Evolutionary conservation across 192 early-diverging fungal species (phyloP), one percentile per base, ranked within the genome.

Genomic region (Coemansia sp.): DNA sequence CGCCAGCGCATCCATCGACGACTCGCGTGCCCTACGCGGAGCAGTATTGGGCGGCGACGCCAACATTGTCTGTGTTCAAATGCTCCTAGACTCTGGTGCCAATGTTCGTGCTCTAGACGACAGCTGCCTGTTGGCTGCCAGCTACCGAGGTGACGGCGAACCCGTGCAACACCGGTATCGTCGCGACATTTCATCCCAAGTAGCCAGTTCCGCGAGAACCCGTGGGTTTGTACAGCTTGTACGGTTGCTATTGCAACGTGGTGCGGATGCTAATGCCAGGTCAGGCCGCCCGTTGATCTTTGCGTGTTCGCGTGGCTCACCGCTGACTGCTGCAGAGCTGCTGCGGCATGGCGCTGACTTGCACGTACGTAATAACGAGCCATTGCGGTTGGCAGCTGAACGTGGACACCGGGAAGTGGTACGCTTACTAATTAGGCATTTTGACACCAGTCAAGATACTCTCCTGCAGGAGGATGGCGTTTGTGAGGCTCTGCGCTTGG

Each of bases 101-200:
- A 29, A 39, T n/a, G 50, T 30, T 15, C 52, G 35, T 9, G 67
- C 58, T 9, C 39, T 65, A 30, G 48, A 58, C 55, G 41, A 77
- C 27, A 70, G 62, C 58, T 60, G 67, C 29, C 26, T 77, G 14
- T 37, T 77, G 28, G 57, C 73, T 1, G 73, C 73, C 8, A 47
- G 49, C 40, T 77, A 70, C 44, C 51, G 53, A 24, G 73, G 73
- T 51, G 73, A 77, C 32, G 73, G 73, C 29, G 52, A 55, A 33
- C 42, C 28, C 1, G 9, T 45, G 14, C 25, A 42, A 1, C 24
- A 42, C 22, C 49, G 33, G 39, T 27, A 40, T 10, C 46, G 34
- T 26, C 47, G 57, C 10, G 55, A 60, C 50, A 18, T 46, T 11
- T 44, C 55, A 2, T 18, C 27, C 26, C 45, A 36, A 5, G 30